A percentile compares a stretch with the other conserved stretches of the same genome.
Evolutionary conservation across 1,139 yeast species (phyloP).

Genomic region (Candida tetrigidarum): DNA sequence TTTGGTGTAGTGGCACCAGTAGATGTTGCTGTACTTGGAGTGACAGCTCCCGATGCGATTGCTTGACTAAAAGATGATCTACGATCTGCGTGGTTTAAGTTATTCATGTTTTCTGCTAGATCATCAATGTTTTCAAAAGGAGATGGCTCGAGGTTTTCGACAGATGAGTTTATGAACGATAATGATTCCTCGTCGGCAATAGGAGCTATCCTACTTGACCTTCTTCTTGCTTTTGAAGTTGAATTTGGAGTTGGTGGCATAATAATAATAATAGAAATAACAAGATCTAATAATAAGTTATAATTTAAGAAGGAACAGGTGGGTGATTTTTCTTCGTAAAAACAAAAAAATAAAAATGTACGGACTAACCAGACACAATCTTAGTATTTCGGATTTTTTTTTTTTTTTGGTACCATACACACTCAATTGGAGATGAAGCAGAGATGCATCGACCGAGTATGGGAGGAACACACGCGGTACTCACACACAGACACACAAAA

Average conservation of each 20-base stretch:
- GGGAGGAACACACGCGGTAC: too few relatives aligned
- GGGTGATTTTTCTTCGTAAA: background rate
- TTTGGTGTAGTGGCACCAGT: constrained; percentile 2
- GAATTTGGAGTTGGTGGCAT: constrained; percentile 8
- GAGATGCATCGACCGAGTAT: background rate
- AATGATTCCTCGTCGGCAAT: constrained; percentile 19
- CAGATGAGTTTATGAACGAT: constrained; percentile 15
- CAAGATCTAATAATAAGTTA: background rate
- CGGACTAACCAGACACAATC: too few relatives aligned
- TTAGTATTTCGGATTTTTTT: too few relatives aligned
- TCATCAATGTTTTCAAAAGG: constrained; percentile 11
- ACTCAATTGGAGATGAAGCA: too few relatives aligned
- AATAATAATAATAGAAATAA: background rate
- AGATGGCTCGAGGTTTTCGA: constrained; percentile 11
- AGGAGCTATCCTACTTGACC: constrained; percentile 28
- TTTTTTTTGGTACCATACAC: too few relatives aligned
- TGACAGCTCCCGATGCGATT: background rate
- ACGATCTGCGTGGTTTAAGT: background rate
- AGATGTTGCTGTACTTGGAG: background rate
- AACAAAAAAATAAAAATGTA: background rate
- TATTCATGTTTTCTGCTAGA: background rate
- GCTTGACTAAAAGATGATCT: constrained; percentile 1
- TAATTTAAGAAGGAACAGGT: too few relatives aligned
- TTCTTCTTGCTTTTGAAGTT: constrained; percentile 13
- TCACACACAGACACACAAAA: background rate